Percentiles rank a stretch among this genome's conserved stretches.
Conservation (phyloP, 257 asterid genomes). For the Leptodermis oblonga region DNA sequence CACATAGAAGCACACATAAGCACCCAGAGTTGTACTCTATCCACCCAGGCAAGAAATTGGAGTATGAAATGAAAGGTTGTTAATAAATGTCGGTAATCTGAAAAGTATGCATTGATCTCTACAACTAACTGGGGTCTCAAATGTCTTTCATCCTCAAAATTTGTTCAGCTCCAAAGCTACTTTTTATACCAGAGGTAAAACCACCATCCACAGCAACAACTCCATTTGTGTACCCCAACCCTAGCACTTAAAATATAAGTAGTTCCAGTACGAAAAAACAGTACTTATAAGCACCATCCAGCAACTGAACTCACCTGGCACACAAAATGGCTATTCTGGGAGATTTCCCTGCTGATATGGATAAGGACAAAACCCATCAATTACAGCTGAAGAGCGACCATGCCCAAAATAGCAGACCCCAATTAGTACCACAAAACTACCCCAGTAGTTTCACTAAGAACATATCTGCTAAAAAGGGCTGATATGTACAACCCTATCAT, state of each 20-base stretch:
- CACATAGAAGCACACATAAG: background rate
- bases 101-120: background rate
- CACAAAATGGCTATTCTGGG: constrained; percentile 6
- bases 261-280: background rate
- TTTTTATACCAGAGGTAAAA: background rate
- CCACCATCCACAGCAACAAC: background rate
- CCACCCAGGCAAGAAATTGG: background rate
- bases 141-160: background rate
- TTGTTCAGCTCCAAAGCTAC: constrained; percentile 5
- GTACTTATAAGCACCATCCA: constrained; percentile 13
- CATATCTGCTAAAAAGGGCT: background rate
- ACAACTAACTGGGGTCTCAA: background rate
- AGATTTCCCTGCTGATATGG: constrained; percentile 11
- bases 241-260: background rate
- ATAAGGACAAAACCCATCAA: constrained; percentile 9
- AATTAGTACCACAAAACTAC: constrained; percentile 1
- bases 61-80: background rate
- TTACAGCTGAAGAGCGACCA: constrained; percentile 10
- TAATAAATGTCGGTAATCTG: background rate
- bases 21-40: background rate
- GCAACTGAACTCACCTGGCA: constrained; percentile 25
- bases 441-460: background rate
- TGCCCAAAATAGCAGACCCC: constrained; percentile 8
- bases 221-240: background rate
- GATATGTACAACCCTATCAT: constrained; percentile 8